These are phyloP conservation scores for Lachnellula suecica DNA, from an alignment of 2,329 filamentous ascomycete species.

Conservation along the genomic window DNA sequence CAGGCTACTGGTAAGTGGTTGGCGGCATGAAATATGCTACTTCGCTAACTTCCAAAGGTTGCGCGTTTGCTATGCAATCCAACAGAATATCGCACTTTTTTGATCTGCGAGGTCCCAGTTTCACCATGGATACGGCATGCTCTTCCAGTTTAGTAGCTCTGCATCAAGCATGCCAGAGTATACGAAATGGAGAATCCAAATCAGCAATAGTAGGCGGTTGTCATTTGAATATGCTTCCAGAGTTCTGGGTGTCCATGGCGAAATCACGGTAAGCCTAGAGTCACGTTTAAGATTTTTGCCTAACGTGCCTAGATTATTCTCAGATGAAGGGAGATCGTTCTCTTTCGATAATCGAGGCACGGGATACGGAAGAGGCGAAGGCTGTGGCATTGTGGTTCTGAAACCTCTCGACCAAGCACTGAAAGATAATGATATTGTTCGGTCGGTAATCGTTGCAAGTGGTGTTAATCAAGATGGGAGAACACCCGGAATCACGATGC, in stretches of 20 bases:
- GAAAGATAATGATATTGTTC: slow-evolving; percentile 55
- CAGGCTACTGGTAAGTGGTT: slow-evolving; percentile 44
- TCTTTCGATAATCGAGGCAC: slow-evolving; percentile 58
- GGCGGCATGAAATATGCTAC: slow-evolving; percentile 16
- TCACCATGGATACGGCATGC: slow-evolving; percentile 60
- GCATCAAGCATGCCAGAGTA: slow-evolving; percentile 51
- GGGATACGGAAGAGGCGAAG: slow-evolving; percentile 65
- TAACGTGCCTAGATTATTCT: slow-evolving; percentile 40
- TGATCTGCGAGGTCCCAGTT: slow-evolving; percentile 52
- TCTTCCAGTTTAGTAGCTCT: slow-evolving; percentile 54
- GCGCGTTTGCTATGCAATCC: slow-evolving; percentile 50
- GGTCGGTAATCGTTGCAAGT: slow-evolving; percentile 52
- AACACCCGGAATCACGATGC: slow-evolving; percentile 56
- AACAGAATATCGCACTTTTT: slow-evolving; percentile 56
- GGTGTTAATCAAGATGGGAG: slow-evolving; percentile 58
- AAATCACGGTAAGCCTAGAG: slow-evolving; percentile 24
- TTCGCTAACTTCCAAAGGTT: slow-evolving; percentile 7
- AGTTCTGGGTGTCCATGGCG: slow-evolving; percentile 27
- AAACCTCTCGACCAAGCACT: slow-evolving; percentile 59
- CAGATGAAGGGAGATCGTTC: slow-evolving; percentile 31
- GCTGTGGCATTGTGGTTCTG: slow-evolving; percentile 55
- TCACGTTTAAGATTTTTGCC: slow-evolving; percentile 36
- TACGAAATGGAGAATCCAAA: slow-evolving; percentile 40
- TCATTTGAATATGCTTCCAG: slow-evolving; percentile 34
- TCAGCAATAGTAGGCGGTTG: slow-evolving; percentile 31